A percentile compares a stretch with the other conserved stretches of the same genome.
phyloP scores from a whole-genome alignment of 2,329 filamentous ascomycete genomes.

The Nannizziopsis arthrosporioides region DNA sequence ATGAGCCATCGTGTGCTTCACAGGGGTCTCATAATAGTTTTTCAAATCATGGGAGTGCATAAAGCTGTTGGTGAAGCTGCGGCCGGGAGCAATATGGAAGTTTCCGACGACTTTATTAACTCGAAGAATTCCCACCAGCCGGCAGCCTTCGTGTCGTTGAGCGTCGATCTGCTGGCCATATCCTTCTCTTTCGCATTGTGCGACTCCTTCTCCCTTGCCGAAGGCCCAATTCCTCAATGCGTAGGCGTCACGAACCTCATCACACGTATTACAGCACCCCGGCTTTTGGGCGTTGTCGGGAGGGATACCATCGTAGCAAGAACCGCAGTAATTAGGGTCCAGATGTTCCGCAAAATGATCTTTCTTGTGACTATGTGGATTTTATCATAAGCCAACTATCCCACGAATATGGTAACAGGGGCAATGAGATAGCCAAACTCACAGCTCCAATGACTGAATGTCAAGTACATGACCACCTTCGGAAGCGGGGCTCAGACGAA shows the following conservation, averaged over 20 bases:
- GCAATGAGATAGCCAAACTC: conserved; percentile 24
- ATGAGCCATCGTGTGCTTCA: conserved; percentile 79
- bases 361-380: conserved; percentile 46
- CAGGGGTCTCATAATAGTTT: conserved; percentile 72
- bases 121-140: conserved; percentile 78
- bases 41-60: conserved; percentile 97
- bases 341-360: conserved; percentile 65
- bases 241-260: conserved; percentile 92
- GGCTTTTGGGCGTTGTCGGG: conserved; percentile 60
- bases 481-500: conserved; percentile 58
- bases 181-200: conserved; percentile 91
- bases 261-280: conserved; percentile 95
- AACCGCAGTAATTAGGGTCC: conserved; percentile 82
- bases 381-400: background rate
- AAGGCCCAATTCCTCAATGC: conserved; percentile 85
- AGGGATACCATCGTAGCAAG: conserved; percentile 74
- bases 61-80: conserved; percentile 90
- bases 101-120: conserved; percentile 99
- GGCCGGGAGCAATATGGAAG: conserved; percentile 94
- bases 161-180: conserved; percentile 79
- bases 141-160: conserved; percentile 84
- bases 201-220: conserved; percentile 78
- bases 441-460: conserved; percentile 55
- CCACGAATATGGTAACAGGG: background rate
- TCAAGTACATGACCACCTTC: conserved; percentile 71